Evolutionary conservation across 1,284 basidiomycete species (phyloP).

Genomic region (Xerocomus minutiporus): DNA sequence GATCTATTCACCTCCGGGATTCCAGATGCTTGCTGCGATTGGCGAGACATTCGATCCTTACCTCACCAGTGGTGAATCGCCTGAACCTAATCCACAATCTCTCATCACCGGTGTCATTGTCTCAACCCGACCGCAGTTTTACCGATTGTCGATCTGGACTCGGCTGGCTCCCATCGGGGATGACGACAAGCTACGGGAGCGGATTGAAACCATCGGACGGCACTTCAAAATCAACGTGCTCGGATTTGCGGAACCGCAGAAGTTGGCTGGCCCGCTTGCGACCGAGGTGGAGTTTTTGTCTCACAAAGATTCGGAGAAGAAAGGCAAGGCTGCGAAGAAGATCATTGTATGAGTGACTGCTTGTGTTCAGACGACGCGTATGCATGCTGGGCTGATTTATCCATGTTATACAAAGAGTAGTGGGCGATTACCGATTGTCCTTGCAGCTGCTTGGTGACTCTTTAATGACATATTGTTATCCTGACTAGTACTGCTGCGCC

Average conservation of each 20-base stretch:
- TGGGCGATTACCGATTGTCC: conserved; percentile 15
- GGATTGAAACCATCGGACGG: conserved; percentile 64
- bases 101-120: conserved; percentile 95
- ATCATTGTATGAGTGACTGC: conserved; percentile 54
- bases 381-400: conserved; percentile 31
- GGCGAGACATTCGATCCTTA: conserved; percentile 94
- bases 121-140: conserved; percentile 91
- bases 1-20: not conserved
- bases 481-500: too few relatives aligned
- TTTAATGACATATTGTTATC: too few relatives aligned
- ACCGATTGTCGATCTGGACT: conserved; percentile 97
- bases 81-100: conserved; percentile 51
- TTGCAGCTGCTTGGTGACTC: conserved; percentile 5
- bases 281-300: conserved; percentile 94
- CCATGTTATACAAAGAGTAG: conserved; percentile 27
- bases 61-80: conserved; percentile 47
- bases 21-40: conserved; percentile 94
- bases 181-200: conserved; percentile 57
- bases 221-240: conserved; percentile 92
- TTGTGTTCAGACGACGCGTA: conserved; percentile 14
- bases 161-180: conserved; percentile 67
- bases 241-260: conserved; percentile 71
- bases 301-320: conserved; percentile 95
- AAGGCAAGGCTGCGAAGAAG: conserved; percentile 81
- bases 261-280: conserved; percentile 75